phyloP scores from a whole-genome alignment of 2,329 filamentous ascomycete genomes.

The Botryotinia globosa region DNA sequence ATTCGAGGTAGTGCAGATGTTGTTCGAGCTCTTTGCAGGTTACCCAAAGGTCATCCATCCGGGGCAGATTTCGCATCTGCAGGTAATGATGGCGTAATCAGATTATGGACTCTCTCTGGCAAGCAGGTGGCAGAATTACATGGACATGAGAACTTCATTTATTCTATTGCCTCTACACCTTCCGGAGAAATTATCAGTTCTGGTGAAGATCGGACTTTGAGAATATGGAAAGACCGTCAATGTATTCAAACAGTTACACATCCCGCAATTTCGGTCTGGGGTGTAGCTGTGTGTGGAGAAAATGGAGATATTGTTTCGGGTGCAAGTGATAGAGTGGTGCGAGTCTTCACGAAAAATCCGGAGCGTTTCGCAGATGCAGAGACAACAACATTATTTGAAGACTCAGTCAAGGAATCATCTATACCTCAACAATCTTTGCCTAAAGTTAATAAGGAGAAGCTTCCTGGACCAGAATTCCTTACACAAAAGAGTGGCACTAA shows the following conservation, averaged over 20 bases:
- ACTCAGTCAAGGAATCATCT: conserved; percentile 75
- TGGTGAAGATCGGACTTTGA: conserved; percentile 89
- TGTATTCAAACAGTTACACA: conserved; percentile 96
- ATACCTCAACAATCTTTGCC: conserved; percentile 85
- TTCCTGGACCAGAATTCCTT: conserved; percentile 86
- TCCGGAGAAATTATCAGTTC: conserved; percentile 87
- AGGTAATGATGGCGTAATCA: conserved; percentile 85
- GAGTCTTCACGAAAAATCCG: conserved; percentile 74
- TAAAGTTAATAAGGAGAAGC: conserved; percentile 84
- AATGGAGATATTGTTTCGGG: conserved; percentile 93
- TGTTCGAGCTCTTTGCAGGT: conserved; percentile 80
- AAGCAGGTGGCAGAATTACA: conserved; percentile 72
- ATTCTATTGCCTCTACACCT: conserved; percentile 73
- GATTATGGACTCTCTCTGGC: conserved; percentile 82
- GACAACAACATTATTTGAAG: conserved; percentile 71
- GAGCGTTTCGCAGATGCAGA: conserved; percentile 68
- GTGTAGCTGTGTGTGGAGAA: conserved; percentile 75
- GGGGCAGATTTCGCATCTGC: conserved; percentile 93
- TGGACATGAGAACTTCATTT: conserved; percentile 94
- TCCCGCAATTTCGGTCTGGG: conserved; percentile 95
- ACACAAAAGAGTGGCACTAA: conserved; percentile 82
- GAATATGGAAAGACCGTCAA: conserved; percentile 78
- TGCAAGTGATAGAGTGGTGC: conserved; percentile 80
- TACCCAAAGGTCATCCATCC: conserved; percentile 72
- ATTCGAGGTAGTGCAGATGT: conserved; percentile 75